Percentiles rank a stretch among this genome's conserved stretches.
phyloP scores from a whole-genome alignment of 108 stramenopile species.

The Cylindrotheca closterium region DNA sequence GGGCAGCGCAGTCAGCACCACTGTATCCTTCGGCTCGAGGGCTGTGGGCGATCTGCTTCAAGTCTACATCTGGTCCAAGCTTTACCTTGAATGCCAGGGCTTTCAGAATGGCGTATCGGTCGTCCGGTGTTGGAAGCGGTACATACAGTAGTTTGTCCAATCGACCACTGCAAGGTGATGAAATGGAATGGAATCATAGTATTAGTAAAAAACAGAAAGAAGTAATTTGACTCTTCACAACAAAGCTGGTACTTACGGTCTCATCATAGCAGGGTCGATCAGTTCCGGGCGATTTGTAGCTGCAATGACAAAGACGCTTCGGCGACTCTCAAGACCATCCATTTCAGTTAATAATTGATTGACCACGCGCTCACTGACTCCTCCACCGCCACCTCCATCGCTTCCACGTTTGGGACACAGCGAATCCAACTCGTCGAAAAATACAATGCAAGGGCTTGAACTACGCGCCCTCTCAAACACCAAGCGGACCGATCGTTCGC shows the following conservation, averaged over 20 bases:
- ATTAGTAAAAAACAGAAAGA: background rate
- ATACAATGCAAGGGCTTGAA: constrained; percentile 95
- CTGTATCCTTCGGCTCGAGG: constrained; percentile 79
- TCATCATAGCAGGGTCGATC: constrained; percentile 94
- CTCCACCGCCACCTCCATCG: constrained; percentile 91
- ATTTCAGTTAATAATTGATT: constrained; percentile 99
- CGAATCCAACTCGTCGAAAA: constrained; percentile 99
- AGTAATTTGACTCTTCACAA: background rate
- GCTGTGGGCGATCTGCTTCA: constrained; percentile 66
- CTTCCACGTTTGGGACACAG: constrained; percentile 91
- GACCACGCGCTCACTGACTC: constrained; percentile 93
- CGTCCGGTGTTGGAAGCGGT: constrained; percentile 85
- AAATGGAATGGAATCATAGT: background rate
- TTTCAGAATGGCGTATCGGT: constrained; percentile 80
- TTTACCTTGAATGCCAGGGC: constrained; percentile 64
- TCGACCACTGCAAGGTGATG: constrained; percentile 59
- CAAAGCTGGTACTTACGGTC: constrained; percentile 63
- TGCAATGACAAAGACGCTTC: constrained; percentile 93
- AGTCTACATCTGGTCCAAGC: constrained; percentile 64
- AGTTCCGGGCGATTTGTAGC: constrained; percentile 96
- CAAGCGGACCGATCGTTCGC: constrained; percentile 92
- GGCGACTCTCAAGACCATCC: constrained; percentile 94
- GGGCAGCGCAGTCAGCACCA: constrained; percentile 88
- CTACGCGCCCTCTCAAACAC: constrained; percentile 88
- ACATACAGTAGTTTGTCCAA: constrained; percentile 94